Percentiles rank a stretch among this genome's conserved stretches.
Evolutionary conservation across 2,329 filamentous ascomycete species (phyloP).

Genomic region (Cladosporium cucumerinum): DNA sequence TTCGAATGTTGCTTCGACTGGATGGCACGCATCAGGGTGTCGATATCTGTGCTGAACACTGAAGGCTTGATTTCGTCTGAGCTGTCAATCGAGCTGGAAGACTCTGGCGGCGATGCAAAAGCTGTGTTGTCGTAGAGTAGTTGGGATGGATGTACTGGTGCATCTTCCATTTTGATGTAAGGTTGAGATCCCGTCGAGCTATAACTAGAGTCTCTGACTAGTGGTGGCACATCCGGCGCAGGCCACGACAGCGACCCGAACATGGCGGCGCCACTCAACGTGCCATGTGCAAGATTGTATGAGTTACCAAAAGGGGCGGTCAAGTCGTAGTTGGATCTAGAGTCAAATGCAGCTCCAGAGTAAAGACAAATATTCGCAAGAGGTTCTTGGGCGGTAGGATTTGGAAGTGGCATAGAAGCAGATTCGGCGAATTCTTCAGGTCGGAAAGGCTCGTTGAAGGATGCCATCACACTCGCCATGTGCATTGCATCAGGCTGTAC

Average conservation of each 20-base stretch:
- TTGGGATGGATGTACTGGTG: slow-evolving; percentile 41
- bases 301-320: slow-evolving; percentile 14
- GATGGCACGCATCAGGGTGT: slow-evolving; percentile 84
- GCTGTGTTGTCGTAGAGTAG: slow-evolving; percentile 37
- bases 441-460: slow-evolving; percentile 30
- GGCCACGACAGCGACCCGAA: slow-evolving; percentile 23
- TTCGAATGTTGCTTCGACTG: slow-evolving; percentile 47
- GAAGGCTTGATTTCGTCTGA: slow-evolving; percentile 42
- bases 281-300: slow-evolving; percentile 10
- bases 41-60: slow-evolving; percentile 76
- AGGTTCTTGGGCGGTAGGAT: not conserved
- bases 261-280: slow-evolving; percentile 18
- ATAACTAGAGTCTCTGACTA: slow-evolving; percentile 5
- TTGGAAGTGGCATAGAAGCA: slow-evolving; percentile 3
- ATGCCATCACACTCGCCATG: slow-evolving; percentile 28
- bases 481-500: slow-evolving; percentile 26
- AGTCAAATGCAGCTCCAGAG: slow-evolving; percentile 24
- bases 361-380: slow-evolving; percentile 18
- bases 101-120: slow-evolving; percentile 33
- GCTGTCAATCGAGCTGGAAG: slow-evolving; percentile 43
- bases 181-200: slow-evolving; percentile 29
- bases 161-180: slow-evolving; percentile 43
- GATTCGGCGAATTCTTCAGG: slow-evolving; percentile 24
- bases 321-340: slow-evolving; percentile 15
- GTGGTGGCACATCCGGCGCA: slow-evolving; percentile 14